A percentile compares a stretch with the other conserved stretches of the same genome.
Evolutionary conservation across 2,329 filamentous ascomycete species (phyloP).

Genomic region (Beauveria sp.): DNA sequence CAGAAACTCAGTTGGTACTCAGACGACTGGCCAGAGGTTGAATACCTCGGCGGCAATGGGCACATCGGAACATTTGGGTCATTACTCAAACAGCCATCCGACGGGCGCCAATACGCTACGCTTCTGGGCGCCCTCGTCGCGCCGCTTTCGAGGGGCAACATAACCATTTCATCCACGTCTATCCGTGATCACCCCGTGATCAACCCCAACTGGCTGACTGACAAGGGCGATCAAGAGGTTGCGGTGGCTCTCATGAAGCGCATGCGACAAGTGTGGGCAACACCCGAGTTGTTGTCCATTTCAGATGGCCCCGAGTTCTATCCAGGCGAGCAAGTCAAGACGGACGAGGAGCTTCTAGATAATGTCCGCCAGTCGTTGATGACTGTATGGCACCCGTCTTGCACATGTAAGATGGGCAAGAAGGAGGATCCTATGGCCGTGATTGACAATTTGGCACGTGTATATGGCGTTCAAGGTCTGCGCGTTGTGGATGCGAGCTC

Average conservation of each 20-base stretch:
- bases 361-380: neutral
- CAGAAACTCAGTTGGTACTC: neutral
- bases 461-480: slow-evolving; percentile 46
- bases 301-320: slow-evolving; percentile 29
- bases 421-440: slow-evolving; percentile 52
- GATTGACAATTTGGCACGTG: slow-evolving; percentile 47
- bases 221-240: slow-evolving; percentile 34
- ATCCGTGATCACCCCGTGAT: slow-evolving; percentile 30
- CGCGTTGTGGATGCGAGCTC: slow-evolving; percentile 54
- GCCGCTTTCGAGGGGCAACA: slow-evolving; percentile 31
- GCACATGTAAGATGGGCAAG: slow-evolving; percentile 27
- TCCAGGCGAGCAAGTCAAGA: slow-evolving; percentile 28
- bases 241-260: slow-evolving; percentile 35
- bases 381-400: neutral
- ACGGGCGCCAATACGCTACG: slow-evolving; percentile 11
- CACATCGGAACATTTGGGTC: neutral
- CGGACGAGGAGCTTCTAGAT: neutral
- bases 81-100: neutral
- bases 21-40: slow-evolving; percentile 8
- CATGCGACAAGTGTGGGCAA: slow-evolving; percentile 25
- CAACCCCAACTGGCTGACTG: slow-evolving; percentile 36
- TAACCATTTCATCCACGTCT: slow-evolving; percentile 29
- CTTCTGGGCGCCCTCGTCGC: slow-evolving; percentile 22
- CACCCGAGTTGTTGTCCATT: slow-evolving; percentile 16
- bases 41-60: neutral